A percentile compares a stretch with the other conserved stretches of the same genome.
Evolutionary conservation across 768 basidiomycete species (phyloP).

Genomic region (Pleurotus cornucopiae): DNA sequence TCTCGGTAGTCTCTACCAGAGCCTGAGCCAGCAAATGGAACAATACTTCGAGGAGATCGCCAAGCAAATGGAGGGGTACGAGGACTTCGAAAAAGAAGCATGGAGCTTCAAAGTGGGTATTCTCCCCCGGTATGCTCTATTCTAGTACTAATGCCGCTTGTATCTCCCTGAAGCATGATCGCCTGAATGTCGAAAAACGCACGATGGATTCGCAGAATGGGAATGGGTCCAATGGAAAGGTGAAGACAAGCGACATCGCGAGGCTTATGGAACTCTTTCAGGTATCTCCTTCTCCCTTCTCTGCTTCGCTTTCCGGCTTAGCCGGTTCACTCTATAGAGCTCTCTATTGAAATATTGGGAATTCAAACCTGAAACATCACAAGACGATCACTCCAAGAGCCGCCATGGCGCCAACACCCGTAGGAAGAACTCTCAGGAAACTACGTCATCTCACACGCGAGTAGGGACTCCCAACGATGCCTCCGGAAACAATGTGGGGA

Average conservation of each 20-base stretch:
- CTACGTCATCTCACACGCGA: slow-evolving; percentile 8
- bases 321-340: slow-evolving; percentile 32
- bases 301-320: not conserved
- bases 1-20: slow-evolving; percentile 69
- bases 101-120: slow-evolving; percentile 70
- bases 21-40: slow-evolving; percentile 79
- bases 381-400: slow-evolving; percentile 15
- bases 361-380: slow-evolving; percentile 42
- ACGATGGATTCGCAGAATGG: slow-evolving; percentile 38
- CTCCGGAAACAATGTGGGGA: not conserved
- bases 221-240: slow-evolving; percentile 37
- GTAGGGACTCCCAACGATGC: not conserved
- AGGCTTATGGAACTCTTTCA: slow-evolving; percentile 85
- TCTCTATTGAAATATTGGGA: slow-evolving; percentile 72
- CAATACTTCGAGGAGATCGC: slow-evolving; percentile 70
- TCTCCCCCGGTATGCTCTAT: no score
- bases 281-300: slow-evolving; percentile 27
- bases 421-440: slow-evolving; percentile 6
- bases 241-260: slow-evolving; percentile 78
- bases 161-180: slow-evolving; percentile 55
- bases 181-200: slow-evolving; percentile 67
- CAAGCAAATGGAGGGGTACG: slow-evolving; percentile 53
- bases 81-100: slow-evolving; percentile 70
- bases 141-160: not conserved
- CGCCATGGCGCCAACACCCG: slow-evolving; percentile 24